phyloP scores from a whole-genome alignment of 2,329 filamentous ascomycete species.

The Scedosporium dehoogii region DNA sequence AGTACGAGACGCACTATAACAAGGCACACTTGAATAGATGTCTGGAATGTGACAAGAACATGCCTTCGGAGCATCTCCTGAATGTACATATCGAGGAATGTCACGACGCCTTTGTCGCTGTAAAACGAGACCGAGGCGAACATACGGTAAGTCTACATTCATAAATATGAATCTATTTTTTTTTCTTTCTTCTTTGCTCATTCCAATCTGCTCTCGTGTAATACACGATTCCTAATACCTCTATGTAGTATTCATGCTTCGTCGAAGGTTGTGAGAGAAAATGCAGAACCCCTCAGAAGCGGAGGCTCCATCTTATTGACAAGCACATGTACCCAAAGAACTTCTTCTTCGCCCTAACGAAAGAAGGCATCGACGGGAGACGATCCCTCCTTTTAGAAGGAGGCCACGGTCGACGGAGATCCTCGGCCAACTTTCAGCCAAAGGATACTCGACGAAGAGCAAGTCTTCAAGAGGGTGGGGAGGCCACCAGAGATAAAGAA shows the following conservation, averaged over 20 bases:
- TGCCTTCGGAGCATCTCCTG: slow-evolving; percentile 75
- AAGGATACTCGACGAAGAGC: slow-evolving; percentile 23
- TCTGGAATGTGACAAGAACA: slow-evolving; percentile 73
- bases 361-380: slow-evolving; percentile 79
- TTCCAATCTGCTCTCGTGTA: neutral
- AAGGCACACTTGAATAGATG: slow-evolving; percentile 78
- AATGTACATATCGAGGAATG: slow-evolving; percentile 81
- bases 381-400: slow-evolving; percentile 65
- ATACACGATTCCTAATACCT: slow-evolving; percentile 10
- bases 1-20: slow-evolving; percentile 81
- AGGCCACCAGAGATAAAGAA: slow-evolving; percentile 4
- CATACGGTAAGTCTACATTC: slow-evolving; percentile 56
- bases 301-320: slow-evolving; percentile 81
- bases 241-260: slow-evolving; percentile 69
- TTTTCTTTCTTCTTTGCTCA: neutral
- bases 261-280: slow-evolving; percentile 79
- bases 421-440: slow-evolving; percentile 27
- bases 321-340: slow-evolving; percentile 87
- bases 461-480: slow-evolving; percentile 19
- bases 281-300: slow-evolving; percentile 74
- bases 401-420: slow-evolving; percentile 36
- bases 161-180: neutral
- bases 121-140: slow-evolving; percentile 68
- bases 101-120: slow-evolving; percentile 70
- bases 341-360: slow-evolving; percentile 81